phyloP scores from a whole-genome alignment of 208 protist species.

The Sergeia podlipaevii region DNA sequence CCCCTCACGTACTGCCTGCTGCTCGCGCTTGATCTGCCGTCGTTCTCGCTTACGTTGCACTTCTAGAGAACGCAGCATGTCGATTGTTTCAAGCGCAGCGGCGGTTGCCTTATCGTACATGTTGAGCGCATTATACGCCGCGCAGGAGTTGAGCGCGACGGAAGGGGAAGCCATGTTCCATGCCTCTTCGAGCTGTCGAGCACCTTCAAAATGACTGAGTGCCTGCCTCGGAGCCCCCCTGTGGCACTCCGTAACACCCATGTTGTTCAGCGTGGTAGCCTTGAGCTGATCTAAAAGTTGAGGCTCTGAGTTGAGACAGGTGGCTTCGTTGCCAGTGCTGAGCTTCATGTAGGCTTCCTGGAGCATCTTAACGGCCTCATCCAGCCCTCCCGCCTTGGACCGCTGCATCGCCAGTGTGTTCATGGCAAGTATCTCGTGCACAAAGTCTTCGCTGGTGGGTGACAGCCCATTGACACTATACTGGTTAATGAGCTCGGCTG shows the following conservation, averaged over 20 bases:
- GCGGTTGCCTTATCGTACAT: constrained; percentile 87
- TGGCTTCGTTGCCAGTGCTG: constrained; percentile 15
- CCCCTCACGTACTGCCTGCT: constrained; percentile 8
- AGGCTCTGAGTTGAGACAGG: constrained; percentile 10
- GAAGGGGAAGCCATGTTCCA: constrained; percentile 72
- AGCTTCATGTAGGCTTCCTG: constrained; percentile 57
- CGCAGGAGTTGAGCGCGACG: constrained; percentile 81
- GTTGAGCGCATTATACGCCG: constrained; percentile 77
- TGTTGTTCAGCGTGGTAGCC: constrained; percentile 84
- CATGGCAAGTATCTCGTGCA: constrained; percentile 74
- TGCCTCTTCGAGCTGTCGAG: constrained; percentile 74
- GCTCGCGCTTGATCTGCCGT: constrained; percentile 5
- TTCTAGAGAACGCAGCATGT: constrained; percentile 76
- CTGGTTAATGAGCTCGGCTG: too few species aligned
- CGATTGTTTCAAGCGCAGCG: constrained; percentile 79
- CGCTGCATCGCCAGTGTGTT: constrained; percentile 84
- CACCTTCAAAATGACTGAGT: constrained; percentile 80
- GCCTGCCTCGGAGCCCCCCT: constrained; percentile 75
- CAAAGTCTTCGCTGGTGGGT: constrained; percentile 42
- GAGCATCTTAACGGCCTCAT: constrained; percentile 50
- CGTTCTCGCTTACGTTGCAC: constrained; percentile 41
- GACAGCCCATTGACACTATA: too few species aligned
- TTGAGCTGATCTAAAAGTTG: constrained; percentile 63
- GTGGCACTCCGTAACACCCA: constrained; percentile 85
- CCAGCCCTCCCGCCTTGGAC: constrained; percentile 38